Base-by-base conservation (phyloP, 306 rosid species). In the Crotalaria pallida region DNA sequence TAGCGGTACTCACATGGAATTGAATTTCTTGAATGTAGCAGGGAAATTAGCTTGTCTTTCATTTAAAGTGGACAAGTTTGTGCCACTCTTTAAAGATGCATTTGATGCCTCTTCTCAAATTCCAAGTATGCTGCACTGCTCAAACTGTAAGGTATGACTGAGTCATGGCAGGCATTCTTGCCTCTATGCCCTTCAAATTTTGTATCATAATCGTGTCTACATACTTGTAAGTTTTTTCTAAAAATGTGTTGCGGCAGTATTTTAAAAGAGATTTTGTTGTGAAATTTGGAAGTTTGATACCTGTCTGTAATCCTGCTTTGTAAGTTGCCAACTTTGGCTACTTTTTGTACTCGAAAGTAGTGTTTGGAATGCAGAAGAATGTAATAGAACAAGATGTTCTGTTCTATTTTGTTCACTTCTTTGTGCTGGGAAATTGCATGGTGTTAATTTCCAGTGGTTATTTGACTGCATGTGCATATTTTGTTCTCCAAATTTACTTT, bases 141-240 rank as follows among this genome's bases (percentile, higher is more conserved):
- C 83, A 75, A 87, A 87, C 64, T 80, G 87, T 87, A 92, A 89
- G 96, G 97, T 94, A 87, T 67, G 95, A 84, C 81, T 86, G 95
- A 89, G 95, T 87, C 77, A 66, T 67, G 74, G 72, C 51, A 44
- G 76, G 74, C 45, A 36, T 59, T 40, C 36, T 64, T 69, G 72
- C 49, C 67, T 60, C 71, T 43, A 5, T 53, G 18, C 34, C 16
- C 6, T 23, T 18, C 24, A 8, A 8, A 2, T 62, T 7, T 23
- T 65, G 24, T 23, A 11, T 4, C 17, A 10, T 57, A 18, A 6
- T 73, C n/a, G n/a, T n/a, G n/a, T n/a, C 40, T 23, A 45, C 27
- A 48, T 47, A 11, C 41, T 34, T 53, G 58, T 23, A 40, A 69
- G 63, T 13, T 41, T 64, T 51, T 51, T 18, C 58, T 13, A 10